A percentile compares a stretch with the other conserved stretches of the same genome.
phyloP scores from a whole-genome alignment of 1,284 basidiomycete genomes.

The Cutaneotrichosporon sp. region DNA sequence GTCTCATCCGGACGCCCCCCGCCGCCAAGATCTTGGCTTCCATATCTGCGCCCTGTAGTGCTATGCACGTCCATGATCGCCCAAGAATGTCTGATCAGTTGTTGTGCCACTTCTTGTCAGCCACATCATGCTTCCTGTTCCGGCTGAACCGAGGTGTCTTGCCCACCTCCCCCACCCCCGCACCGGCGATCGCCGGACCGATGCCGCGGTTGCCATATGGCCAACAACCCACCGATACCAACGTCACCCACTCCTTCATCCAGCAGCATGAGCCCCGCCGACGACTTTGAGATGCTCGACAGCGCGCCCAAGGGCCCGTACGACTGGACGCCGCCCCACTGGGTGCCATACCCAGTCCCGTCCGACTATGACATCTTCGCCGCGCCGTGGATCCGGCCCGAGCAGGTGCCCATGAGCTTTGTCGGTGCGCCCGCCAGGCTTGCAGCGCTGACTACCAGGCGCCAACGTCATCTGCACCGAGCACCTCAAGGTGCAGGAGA shows the following conservation, averaged over 20 bases:
- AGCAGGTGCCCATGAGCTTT: constrained; percentile 33
- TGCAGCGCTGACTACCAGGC: constrained; percentile 15
- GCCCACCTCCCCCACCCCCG: neutral
- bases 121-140: too few relatives aligned
- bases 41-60: too few relatives aligned
- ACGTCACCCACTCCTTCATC: neutral
- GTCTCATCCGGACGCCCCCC: too few relatives aligned
- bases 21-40: too few relatives aligned
- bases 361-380: constrained; percentile 27
- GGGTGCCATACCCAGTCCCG: constrained; percentile 35
- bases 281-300: constrained; percentile 32
- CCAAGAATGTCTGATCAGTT: too few relatives aligned
- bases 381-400: constrained; percentile 36
- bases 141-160: too few relatives aligned
- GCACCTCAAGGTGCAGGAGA: constrained; percentile 26
- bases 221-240: neutral
- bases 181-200: neutral
- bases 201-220: too few relatives aligned
- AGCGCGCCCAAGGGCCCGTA: constrained; percentile 20
- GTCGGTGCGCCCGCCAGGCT: constrained; percentile 25
- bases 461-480: constrained; percentile 36
- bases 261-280: constrained; percentile 13
- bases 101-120: too few relatives aligned
- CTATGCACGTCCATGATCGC: too few relatives aligned
- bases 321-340: constrained; percentile 36